phyloP scores from a whole-genome alignment of 2,329 filamentous ascomycete species.

The Blastomyces emzantsi region DNA sequence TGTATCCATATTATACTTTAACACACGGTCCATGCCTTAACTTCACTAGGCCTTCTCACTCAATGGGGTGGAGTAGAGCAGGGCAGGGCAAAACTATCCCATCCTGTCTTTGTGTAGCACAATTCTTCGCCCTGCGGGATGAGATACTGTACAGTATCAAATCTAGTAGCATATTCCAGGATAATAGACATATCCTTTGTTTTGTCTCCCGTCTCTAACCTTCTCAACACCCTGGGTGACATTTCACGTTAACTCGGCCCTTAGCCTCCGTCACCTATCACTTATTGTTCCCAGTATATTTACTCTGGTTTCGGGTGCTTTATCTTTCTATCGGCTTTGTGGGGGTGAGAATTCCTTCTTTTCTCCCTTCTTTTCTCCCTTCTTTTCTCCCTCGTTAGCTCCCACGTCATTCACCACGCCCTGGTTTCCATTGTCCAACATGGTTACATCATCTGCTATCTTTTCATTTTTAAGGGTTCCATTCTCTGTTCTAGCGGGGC shows the following conservation, averaged over 20 bases:
- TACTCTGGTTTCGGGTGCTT: no score
- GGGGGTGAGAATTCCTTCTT: no score
- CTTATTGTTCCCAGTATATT: no score
- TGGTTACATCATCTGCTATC: neutral
- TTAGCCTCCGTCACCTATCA: no score
- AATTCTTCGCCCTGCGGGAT: neutral
- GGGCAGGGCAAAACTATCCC: neutral
- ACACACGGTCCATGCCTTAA: neutral
- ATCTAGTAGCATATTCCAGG: neutral
- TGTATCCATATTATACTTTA: neutral
- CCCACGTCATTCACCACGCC: neutral
- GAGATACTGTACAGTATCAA: neutral
- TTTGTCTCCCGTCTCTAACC: no score
- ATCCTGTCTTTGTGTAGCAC: neutral
- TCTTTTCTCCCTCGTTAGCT: no score
- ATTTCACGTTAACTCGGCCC: no score
- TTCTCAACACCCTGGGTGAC: no score
- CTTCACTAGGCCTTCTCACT: neutral
- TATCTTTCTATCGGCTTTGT: no score
- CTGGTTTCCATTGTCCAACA: neutral
- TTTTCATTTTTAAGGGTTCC: neutral
- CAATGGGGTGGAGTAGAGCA: neutral
- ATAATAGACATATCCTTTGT: no score
- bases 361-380: no score
- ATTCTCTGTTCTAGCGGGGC: neutral